These are phyloP conservation scores for Hanseniaspora hatyaiensis DNA, from an alignment of 805 yeast species.

Conservation along the genomic window DNA sequence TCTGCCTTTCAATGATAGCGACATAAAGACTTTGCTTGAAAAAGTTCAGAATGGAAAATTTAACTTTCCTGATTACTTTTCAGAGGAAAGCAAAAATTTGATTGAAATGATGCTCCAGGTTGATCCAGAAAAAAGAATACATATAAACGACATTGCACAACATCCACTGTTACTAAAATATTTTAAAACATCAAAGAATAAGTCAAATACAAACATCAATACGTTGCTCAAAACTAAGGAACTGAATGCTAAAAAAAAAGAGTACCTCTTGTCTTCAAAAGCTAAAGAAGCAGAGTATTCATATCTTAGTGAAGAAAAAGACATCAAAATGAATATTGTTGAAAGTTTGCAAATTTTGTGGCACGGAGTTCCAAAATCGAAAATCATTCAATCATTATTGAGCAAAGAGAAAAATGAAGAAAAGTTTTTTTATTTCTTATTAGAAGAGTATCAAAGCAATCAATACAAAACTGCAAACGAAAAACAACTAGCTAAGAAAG, in stretches of 20 bases:
- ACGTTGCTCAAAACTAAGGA: constrained; percentile 17
- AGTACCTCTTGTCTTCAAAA: neutral
- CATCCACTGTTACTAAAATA: constrained; percentile 79
- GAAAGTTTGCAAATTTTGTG: constrained; percentile 66
- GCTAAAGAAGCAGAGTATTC: constrained; percentile 17
- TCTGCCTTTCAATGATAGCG: constrained; percentile 74
- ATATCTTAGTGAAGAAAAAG: constrained; percentile 29
- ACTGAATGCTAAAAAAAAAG: neutral
- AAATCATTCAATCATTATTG: constrained; percentile 44
- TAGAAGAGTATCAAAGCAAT: constrained; percentile 64
- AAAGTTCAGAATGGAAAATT: constrained; percentile 69
- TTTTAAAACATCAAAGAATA: constrained; percentile 26
- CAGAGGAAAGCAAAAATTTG: constrained; percentile 56
- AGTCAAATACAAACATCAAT: constrained; percentile 24
- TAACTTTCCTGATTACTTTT: constrained; percentile 56
- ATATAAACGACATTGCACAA: constrained; percentile 50
- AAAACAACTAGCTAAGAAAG: constrained; percentile 1
- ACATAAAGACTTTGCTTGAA: constrained; percentile 53
- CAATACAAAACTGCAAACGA: constrained; percentile 29
- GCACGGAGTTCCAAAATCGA: constrained; percentile 60
- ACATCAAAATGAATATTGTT: constrained; percentile 62
- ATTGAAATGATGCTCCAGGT: constrained; percentile 55
- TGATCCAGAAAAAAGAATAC: constrained; percentile 59
- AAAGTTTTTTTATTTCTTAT: constrained; percentile 65
- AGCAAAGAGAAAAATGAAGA: constrained; percentile 55